Conservation (phyloP, 2,329 filamentous ascomycete genomes). For the Colletotrichum incanum region DNA sequence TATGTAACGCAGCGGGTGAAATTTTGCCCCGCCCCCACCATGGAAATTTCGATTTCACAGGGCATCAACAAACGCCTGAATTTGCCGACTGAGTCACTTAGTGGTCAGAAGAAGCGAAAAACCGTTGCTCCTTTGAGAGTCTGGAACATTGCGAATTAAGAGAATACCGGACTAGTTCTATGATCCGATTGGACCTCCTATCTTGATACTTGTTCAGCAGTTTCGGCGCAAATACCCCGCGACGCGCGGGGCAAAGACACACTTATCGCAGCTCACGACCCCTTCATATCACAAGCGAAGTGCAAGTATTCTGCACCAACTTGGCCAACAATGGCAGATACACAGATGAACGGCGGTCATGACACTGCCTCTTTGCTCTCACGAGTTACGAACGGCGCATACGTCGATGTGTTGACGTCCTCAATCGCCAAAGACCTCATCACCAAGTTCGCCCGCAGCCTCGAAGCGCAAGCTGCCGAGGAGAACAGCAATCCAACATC, state of each 20-base stretch:
- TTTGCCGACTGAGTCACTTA: conserved; percentile 24
- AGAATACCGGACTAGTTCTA: too few species aligned
- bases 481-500: background rate
- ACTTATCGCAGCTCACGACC: conserved; percentile 17
- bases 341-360: background rate
- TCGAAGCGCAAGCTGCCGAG: conserved; percentile 19
- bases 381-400: conserved; percentile 18
- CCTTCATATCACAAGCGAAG: conserved; percentile 15
- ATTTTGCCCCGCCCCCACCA: conserved; percentile 46
- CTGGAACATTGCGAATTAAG: background rate
- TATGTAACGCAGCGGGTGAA: conserved; percentile 43
- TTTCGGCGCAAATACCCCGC: conserved; percentile 27
- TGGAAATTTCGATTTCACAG: conserved; percentile 43
- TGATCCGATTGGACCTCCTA: background rate
- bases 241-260: conserved; percentile 36
- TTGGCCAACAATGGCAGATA: conserved; percentile 9
- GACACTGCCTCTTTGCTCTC: conserved; percentile 8
- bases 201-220: background rate
- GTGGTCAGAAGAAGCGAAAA: background rate
- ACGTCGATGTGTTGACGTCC: conserved; percentile 37
- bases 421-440: conserved; percentile 21
- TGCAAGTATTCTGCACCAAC: background rate
- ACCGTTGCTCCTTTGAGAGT: background rate
- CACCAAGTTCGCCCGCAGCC: conserved; percentile 11
- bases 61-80: conserved; percentile 30